A percentile compares a stretch with the other conserved stretches of the same genome.
Conservation (phyloP, 257 asterid species). For the Hygrophila difformis region DNA sequence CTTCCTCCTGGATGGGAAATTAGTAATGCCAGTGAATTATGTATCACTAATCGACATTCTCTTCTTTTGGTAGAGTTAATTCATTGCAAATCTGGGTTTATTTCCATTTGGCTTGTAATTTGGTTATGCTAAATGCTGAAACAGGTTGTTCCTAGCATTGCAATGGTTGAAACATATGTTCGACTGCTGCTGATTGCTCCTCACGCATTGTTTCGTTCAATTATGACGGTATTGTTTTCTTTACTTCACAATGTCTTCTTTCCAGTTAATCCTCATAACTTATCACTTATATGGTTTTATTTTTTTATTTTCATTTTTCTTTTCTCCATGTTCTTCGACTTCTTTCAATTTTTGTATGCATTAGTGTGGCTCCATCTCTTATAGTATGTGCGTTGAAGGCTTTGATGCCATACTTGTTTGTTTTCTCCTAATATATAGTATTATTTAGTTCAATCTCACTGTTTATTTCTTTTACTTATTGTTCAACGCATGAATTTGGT, state of each 20-base stretch:
- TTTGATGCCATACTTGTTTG: too few relatives aligned
- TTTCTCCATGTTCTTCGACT: too few relatives aligned
- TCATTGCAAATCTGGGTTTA: too few relatives aligned
- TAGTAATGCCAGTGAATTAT: too few relatives aligned
- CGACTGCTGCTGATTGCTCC: slow-evolving; percentile 83
- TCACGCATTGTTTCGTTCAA: slow-evolving; percentile 89
- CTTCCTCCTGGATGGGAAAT: slow-evolving; percentile 6
- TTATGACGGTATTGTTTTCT: slow-evolving; percentile 46
- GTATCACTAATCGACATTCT: too few relatives aligned
- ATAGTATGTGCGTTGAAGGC: too few relatives aligned
- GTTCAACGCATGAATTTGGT: too few relatives aligned
- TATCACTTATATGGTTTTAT: slow-evolving; percentile 6
- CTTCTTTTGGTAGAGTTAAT: too few relatives aligned
- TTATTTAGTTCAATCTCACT: not conserved
- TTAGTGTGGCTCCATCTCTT: too few relatives aligned
- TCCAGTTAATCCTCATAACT: slow-evolving; percentile 5
- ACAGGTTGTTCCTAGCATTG: slow-evolving; percentile 95
- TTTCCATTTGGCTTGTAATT: not conserved
- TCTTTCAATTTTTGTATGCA: not conserved
- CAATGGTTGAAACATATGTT: slow-evolving; percentile 94
- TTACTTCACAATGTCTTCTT: slow-evolving; percentile 8
- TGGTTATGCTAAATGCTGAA: slow-evolving; percentile 17
- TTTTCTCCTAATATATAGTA: not conserved
- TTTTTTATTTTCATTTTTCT: too few relatives aligned
- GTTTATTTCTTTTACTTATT: not conserved